A percentile compares a stretch with the other conserved stretches of the same genome.
Evolutionary conservation across 2,329 filamentous ascomycete genomes (phyloP).

Genomic region (Diaporthe sp.): DNA sequence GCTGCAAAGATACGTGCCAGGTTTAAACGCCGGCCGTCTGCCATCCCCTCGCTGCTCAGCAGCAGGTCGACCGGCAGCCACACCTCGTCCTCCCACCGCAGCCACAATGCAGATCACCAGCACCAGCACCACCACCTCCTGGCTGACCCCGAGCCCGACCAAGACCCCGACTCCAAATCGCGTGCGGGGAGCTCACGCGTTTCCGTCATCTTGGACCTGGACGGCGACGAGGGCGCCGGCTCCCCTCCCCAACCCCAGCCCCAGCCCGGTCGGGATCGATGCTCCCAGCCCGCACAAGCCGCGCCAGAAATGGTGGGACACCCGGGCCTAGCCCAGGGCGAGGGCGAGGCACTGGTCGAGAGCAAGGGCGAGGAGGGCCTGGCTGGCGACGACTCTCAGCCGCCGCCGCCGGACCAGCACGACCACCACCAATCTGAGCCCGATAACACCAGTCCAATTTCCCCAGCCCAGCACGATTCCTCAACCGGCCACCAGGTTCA

Average conservation of each 20-base stretch:
- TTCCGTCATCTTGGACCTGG: slow-evolving; percentile 32
- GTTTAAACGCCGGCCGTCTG: slow-evolving; percentile 60
- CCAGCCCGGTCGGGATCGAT: background rate
- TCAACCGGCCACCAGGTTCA: slow-evolving; percentile 11
- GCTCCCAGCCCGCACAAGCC: background rate
- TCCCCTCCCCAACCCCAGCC: background rate
- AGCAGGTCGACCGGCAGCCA: slow-evolving; percentile 47
- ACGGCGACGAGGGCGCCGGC: background rate
- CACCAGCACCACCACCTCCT: slow-evolving; percentile 36
- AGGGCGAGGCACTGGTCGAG: slow-evolving; percentile 2
- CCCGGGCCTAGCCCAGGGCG: background rate
- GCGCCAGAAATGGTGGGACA: background rate
- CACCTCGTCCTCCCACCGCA: slow-evolving; percentile 44
- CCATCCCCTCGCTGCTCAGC: slow-evolving; percentile 54
- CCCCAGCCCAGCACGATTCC: slow-evolving; percentile 16
- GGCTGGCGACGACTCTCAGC: slow-evolving; percentile 16
- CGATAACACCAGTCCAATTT: slow-evolving; percentile 23
- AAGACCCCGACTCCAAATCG: slow-evolving; percentile 29
- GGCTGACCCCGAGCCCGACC: slow-evolving; percentile 1
- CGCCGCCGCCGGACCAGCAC: slow-evolving; percentile 12
- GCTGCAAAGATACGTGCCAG: slow-evolving; percentile 63
- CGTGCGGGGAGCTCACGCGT: slow-evolving; percentile 32
- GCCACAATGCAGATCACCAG: slow-evolving; percentile 29
- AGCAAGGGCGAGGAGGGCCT: slow-evolving; percentile 22
- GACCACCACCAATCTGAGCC: slow-evolving; percentile 23